phyloP scores from a whole-genome alignment of 768 basidiomycete species.

The Chalciporus sphaerocephalus region DNA sequence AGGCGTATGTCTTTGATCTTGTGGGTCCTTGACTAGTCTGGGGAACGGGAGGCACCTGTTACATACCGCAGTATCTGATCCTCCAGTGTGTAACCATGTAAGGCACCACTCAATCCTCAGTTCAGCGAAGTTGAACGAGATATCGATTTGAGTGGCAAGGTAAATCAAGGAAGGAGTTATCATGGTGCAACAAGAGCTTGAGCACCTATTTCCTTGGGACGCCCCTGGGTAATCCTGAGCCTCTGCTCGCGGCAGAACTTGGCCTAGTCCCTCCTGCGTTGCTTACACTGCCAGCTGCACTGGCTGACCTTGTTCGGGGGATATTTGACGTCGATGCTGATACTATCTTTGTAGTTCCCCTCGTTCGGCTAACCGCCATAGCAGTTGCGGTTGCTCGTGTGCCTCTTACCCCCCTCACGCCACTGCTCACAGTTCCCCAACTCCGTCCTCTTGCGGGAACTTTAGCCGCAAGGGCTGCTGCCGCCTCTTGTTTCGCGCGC shows the following conservation, averaged over 20 bases:
- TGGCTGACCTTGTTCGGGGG: conserved; percentile 24
- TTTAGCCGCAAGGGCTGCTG: conserved; percentile 32
- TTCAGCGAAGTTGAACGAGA: background rate
- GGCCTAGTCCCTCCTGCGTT: conserved; percentile 19
- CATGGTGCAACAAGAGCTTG: background rate
- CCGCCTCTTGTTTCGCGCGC: conserved; percentile 46
- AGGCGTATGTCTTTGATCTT: too few species aligned
- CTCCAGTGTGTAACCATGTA: background rate
- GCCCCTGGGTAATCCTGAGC: conserved; percentile 24
- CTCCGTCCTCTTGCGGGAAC: conserved; percentile 40
- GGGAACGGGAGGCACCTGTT: background rate
- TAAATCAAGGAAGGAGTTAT: background rate
- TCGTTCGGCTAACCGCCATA: conserved; percentile 34
- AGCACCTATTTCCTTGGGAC: conserved; percentile 21
- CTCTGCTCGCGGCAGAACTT: conserved; percentile 23
- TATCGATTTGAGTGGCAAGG: background rate
- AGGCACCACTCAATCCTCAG: background rate
- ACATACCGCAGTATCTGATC: background rate
- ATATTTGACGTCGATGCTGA: conserved; percentile 11
- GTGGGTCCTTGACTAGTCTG: background rate
- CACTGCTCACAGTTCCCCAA: conserved; percentile 44
- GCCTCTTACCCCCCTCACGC: conserved; percentile 67
- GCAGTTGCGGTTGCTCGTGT: conserved; percentile 58
- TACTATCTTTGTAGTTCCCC: conserved; percentile 34
- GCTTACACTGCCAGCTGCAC: conserved; percentile 24